Percentiles rank a stretch among this genome's conserved stretches.
phyloP scores from a whole-genome alignment of 129 eudicot genomes.

The Flaveria ramosissima region DNA sequence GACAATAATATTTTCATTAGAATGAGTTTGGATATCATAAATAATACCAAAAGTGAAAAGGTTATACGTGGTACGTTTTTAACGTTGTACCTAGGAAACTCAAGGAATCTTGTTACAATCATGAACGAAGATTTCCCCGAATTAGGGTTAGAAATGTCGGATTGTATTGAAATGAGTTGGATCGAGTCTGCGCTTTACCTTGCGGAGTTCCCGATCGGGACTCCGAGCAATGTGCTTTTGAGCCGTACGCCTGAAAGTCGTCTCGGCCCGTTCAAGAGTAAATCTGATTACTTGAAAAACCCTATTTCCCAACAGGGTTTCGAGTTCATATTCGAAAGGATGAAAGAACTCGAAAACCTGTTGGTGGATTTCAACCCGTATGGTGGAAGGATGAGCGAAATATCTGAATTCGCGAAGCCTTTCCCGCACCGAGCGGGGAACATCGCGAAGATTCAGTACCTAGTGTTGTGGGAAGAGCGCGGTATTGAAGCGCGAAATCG shows the following conservation, averaged over 20 bases:
- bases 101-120: not conserved
- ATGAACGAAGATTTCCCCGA: slow-evolving; percentile 2
- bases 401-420: slow-evolving; percentile 5
- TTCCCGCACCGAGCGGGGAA: slow-evolving; percentile 9
- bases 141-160: not conserved
- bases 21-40: slow-evolving; percentile 7
- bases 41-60: not conserved
- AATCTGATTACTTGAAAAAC: slow-evolving; percentile 9
- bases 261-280: not conserved
- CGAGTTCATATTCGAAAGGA: not conserved
- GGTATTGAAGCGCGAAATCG: not conserved
- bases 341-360: slow-evolving; percentile 1
- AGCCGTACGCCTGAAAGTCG: not conserved
- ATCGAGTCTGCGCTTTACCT: not conserved
- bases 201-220: not conserved
- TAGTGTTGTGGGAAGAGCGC: not conserved
- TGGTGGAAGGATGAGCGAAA: not conserved
- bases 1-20: not conserved
- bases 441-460: not conserved
- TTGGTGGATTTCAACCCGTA: not conserved
- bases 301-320: slow-evolving; percentile 7
- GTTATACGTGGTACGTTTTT: not conserved
- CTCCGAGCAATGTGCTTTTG: not conserved
- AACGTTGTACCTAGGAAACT: slow-evolving; percentile 11
- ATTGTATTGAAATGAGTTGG: slow-evolving; percentile 3